Base-by-base conservation (phyloP, 306 rosid species). In the Arachis stenosperma region DNA sequence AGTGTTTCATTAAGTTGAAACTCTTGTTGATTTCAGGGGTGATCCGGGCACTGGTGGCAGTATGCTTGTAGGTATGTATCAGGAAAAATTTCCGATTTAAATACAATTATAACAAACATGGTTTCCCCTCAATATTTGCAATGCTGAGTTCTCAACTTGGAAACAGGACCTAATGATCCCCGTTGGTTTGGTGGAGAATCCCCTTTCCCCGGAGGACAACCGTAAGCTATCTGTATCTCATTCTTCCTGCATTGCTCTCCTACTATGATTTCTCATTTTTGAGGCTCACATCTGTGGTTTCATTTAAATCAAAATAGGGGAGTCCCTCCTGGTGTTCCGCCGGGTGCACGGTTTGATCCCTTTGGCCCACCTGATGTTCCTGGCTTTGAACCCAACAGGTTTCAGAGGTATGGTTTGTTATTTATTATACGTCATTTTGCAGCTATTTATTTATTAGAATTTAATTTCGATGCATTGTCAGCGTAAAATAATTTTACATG, bases 291-390 rank as follows among this genome's bases (percentile, higher is more conserved):
- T 71, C 3, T 42, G 27, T 48, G 44, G 50, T 66, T 64, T 6
- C 30, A 27, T 70, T 4, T 42, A 44, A 17, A 17, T 52, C 59
- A 69, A 17, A 81, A 78, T 85, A 86, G 93, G 62, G 87, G 82
- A 61, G 77, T 86, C 13, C 93, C 93, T 73, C 93, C 88, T 8
- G 93, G 89, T 67, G 77, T 86, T n/a, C 93, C 93, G 66, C 93
- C 86, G 9, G 93, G 90, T 71, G 88, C 91, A 76, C 89, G 88
- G 61, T 86, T 84, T 72, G 94, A 89, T 86, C 91, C 89, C n/a
- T 80, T 70, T 67, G 91, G 91, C 33, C 94, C 91, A 14, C 91
- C 94, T 50, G 88, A 77, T 14, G 67, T 84, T 61, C 90, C 91
- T 46, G 91, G 87, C 37, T 89, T 86, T 71, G 94, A 85, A 75